Base-by-base conservation (phyloP, 2,329 filamentous ascomycete genomes). In the Fusarium sp. region DNA sequence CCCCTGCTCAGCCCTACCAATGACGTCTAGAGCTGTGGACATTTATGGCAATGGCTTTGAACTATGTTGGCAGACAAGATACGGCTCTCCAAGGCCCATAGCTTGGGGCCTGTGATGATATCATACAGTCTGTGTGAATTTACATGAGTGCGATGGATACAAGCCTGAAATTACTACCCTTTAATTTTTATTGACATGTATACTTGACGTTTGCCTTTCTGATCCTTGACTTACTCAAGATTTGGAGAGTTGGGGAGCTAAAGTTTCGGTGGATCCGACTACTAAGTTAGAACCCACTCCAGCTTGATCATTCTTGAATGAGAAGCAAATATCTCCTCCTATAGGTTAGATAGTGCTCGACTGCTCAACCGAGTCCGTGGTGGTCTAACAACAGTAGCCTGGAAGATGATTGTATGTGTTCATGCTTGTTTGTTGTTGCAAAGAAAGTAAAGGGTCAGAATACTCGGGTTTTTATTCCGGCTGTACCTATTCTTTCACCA, bases 1-100 rank as follows among this genome's bases (percentile, higher is more conserved):
- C 55, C 66, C 67, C 66, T 45, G 41, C n/a, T 65, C 69, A 72
- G 69, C 69, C 69, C 58, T 72, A 61, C 64, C 69, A 54, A 68
- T 60, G 61, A 51, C 39, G 69, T 56, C 35, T 52, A 12, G 17
- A 18, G 42, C 18, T 15, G 24, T 38, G 56, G 56, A 51, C 42
- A 51, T 51, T 59, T 59, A 59, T 36, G 55, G 55, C 41, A 49
- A 49, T 49, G 38, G 35, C 31, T 28, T 20, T 51, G 42, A 59
- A 59, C 56, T 51, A 28, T 48, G 10, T 15, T 59, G 13, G 22
- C 33, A 28, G 20, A 36, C 28, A 26, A 49, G 44, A 35, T 54
- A 38, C 24, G 20, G 35, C 7, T 36, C 18, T 58, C 3, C 5
- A 49, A 14, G 8, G 13, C 17, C 13, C 11, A 35, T 13, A 36